phyloP scores from a whole-genome alignment of 2,329 filamentous ascomycete species.

The Fusarium camptoceras region DNA sequence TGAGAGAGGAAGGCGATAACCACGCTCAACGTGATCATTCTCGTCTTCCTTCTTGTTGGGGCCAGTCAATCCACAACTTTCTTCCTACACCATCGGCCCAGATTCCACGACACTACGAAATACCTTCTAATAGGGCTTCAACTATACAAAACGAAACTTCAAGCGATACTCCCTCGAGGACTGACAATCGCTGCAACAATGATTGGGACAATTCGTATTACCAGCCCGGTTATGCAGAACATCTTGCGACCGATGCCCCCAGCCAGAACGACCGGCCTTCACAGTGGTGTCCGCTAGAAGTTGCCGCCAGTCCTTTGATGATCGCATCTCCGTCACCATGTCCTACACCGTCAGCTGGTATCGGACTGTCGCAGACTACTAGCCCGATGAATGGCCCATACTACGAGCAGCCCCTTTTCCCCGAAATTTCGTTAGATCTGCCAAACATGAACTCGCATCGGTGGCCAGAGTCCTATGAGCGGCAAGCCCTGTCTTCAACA shows the following conservation, averaged over 20 bases:
- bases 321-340: rapidly evolving
- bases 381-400: rapidly evolving
- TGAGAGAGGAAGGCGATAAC: not conserved
- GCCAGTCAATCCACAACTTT: not conserved
- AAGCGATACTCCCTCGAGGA: not conserved
- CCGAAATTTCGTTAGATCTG: not conserved
- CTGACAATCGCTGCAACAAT: not conserved
- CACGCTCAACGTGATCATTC: no score
- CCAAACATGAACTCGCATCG: not conserved
- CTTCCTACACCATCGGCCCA: rapidly evolving
- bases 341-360: no score
- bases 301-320: rapidly evolving
- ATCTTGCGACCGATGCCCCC: not conserved
- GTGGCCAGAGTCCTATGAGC: not conserved
- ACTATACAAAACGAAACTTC: not conserved
- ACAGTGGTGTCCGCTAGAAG: rapidly evolving
- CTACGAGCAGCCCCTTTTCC: not conserved
- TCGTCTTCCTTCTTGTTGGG: not conserved
- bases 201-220: rapidly evolving
- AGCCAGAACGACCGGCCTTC: rapidly evolving
- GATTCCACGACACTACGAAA: rapidly evolving
- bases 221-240: not conserved
- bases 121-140: not conserved
- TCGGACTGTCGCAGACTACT: not conserved
- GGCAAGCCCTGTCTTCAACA: not conserved